Base-by-base conservation (phyloP, 2,329 filamentous ascomycete genomes). In the Remersonia thermophila region DNA sequence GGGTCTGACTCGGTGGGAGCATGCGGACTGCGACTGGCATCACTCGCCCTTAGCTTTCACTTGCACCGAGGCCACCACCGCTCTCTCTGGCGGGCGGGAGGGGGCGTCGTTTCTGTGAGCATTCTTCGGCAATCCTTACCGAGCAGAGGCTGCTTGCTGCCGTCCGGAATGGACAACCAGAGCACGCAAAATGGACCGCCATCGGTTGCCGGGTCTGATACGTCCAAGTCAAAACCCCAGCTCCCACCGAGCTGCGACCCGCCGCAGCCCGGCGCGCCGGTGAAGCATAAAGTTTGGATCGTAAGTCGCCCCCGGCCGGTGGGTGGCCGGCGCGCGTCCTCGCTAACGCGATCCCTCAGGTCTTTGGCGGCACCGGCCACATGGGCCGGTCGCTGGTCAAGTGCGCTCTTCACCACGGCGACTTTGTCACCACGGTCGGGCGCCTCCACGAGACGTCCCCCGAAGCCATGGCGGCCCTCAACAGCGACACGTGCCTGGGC, bases 351-450 rank as follows among this genome's bases (percentile, higher is more conserved):
- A 12, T 4, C 9, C 37, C n/a, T n/a, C 30, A 86, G 84, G 68
- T 96, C 37, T 98, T 95, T 59, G 91, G 91, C 33, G 87, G 85
- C 33, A 95, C 87, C n/a, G 91, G 91, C 38, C 91, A 98, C 52
- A 93, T 96, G 69, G 91, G 91, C 40, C 80, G 85, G 35, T 93
- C 83, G 7, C 73, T 96, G 14, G 83, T 89, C 41, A 89, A 91
- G 51, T 77, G 73, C 37, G 85, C 83, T 12, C 69, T 96, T 15
- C 67, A 74, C 12, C 81, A 85, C 49, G 80, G 81, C 48, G 91
- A 98, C 55, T 69, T 79, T 34, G 89, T 95, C 39, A 78, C 80
- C 3, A 85, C 85, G 6, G 87, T 95, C 8, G 91, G 91, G 7
- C 79, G 84, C 44, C 79, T 78, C 11, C 77, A 82, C 50, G 83